These are phyloP conservation scores for Leccinum boreale DNA, from an alignment of 768 basidiomycete genomes.

Conservation along the genomic window DNA sequence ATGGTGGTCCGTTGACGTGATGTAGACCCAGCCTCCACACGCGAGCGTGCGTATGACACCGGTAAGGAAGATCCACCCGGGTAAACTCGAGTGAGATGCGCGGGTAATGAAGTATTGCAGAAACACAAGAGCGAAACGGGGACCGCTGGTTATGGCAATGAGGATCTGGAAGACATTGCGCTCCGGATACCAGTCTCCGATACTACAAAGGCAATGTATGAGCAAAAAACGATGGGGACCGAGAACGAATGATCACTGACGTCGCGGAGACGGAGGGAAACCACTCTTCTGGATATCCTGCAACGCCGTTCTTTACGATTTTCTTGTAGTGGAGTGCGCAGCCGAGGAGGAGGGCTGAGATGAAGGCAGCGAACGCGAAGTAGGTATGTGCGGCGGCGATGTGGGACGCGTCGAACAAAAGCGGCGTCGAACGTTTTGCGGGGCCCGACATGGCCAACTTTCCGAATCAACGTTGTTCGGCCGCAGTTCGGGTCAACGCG, in stretches of 20 bases:
- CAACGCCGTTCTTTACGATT: constrained; percentile 82
- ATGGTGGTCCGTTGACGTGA: constrained; percentile 82
- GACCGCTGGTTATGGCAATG: constrained; percentile 85
- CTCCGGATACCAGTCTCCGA: constrained; percentile 91
- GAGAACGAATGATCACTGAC: constrained; percentile 38
- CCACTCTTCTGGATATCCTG: constrained; percentile 84
- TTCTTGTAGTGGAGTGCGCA: constrained; percentile 74
- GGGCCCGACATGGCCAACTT: constrained; percentile 17
- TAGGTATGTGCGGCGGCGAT: constrained; percentile 64
- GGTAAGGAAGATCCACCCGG: constrained; percentile 51
- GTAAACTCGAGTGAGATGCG: constrained; percentile 38
- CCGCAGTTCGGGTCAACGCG: neutral
- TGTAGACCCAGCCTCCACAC: constrained; percentile 91
- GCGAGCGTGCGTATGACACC: constrained; percentile 73
- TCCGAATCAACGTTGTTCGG: neutral
- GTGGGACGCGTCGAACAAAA: constrained; percentile 44
- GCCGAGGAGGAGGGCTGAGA: constrained; percentile 59
- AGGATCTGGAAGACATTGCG: constrained; percentile 82
- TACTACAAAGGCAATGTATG: constrained; percentile 41
- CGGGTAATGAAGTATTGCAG: constrained; percentile 61
- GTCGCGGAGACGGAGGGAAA: constrained; percentile 88
- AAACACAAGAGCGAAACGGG: constrained; percentile 64
- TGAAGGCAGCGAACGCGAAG: constrained; percentile 65
- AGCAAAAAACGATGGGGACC: neutral
- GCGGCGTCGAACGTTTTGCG: constrained; percentile 10